Conservation (phyloP, 2,329 filamentous ascomycete species). For the Clonostachys byssicola region DNA sequence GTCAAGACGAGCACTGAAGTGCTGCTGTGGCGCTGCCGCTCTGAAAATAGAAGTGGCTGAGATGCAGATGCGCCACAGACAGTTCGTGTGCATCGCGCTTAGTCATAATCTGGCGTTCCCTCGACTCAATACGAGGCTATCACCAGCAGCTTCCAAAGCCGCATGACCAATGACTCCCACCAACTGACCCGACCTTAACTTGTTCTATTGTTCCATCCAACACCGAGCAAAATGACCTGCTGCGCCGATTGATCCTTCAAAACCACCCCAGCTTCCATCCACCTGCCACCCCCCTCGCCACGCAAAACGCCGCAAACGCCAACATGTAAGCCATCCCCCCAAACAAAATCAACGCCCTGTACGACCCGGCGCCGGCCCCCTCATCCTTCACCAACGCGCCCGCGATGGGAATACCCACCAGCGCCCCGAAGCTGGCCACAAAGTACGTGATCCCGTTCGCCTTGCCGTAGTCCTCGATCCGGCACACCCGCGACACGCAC, state of each 20-base stretch:
- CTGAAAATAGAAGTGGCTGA: no score
- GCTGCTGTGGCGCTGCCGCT: no score
- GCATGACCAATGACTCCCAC: no score
- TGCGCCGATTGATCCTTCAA: background rate
- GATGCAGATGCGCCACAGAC: no score
- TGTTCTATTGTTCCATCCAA: no score
- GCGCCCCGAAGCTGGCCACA: constrained; percentile 55
- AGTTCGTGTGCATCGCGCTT: no score
- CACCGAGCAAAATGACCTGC: no score
- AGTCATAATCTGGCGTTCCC: no score
- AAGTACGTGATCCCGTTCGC: constrained; percentile 69
- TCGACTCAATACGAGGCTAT: no score
- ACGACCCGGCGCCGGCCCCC: constrained; percentile 28
- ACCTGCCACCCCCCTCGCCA: constrained; percentile 2
- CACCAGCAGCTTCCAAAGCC: no score
- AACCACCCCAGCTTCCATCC: constrained; percentile 1
- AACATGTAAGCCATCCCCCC: constrained; percentile 21
- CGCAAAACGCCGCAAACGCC: constrained; percentile 1
- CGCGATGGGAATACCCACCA: constrained; percentile 55
- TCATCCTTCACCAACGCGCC: constrained; percentile 43
- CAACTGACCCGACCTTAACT: no score
- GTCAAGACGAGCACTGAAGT: no score
- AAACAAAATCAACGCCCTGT: constrained; percentile 50
- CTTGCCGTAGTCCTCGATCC: constrained; percentile 63
- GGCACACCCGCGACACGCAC: constrained; percentile 66